Conservation (phyloP, 805 yeast genomes). For the Candida nemodendra region DNA sequence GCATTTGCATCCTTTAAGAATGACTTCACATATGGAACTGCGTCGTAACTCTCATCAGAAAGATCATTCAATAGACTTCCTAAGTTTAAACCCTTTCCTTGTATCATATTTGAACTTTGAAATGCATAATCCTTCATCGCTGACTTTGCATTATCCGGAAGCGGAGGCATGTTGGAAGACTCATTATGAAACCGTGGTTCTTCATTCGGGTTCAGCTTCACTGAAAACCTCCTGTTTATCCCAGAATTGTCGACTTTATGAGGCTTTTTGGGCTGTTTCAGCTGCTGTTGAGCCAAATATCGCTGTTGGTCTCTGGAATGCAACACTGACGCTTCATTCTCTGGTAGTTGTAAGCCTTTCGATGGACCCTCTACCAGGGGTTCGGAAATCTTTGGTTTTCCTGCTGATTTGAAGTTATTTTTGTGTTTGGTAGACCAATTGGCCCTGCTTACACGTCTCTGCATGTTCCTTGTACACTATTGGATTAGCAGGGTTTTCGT, state of each 20-base stretch:
- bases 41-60: conserved; percentile 43
- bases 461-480: conserved; percentile 8
- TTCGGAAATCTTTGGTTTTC: conserved; percentile 4
- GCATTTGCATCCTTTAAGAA: conserved; percentile 67
- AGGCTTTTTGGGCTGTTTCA: conserved; percentile 12
- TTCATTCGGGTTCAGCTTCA: conserved; percentile 19
- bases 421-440: conserved; percentile 27
- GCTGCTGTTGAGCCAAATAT: not conserved
- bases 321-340: not conserved
- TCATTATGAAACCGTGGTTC: conserved; percentile 8
- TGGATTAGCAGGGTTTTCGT: too few relatives aligned
- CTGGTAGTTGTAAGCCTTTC: not conserved
- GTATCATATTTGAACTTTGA: conserved; percentile 1
- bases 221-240: conserved; percentile 25
- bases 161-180: conserved; percentile 9
- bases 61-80: conserved; percentile 36
- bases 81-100: conserved; percentile 6
- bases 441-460: conserved; percentile 26
- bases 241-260: conserved; percentile 21
- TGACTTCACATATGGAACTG: conserved; percentile 45
- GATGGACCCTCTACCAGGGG: conserved; percentile 3
- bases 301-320: not conserved
- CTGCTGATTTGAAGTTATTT: conserved; percentile 2
- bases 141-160: conserved; percentile 10
- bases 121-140: conserved; percentile 4